Percentiles rank a stretch among this genome's conserved stretches.
These are phyloP conservation scores for Zanthoxylum bungeanum DNA, from an alignment of 345 rosid species.

Conservation along the genomic window DNA sequence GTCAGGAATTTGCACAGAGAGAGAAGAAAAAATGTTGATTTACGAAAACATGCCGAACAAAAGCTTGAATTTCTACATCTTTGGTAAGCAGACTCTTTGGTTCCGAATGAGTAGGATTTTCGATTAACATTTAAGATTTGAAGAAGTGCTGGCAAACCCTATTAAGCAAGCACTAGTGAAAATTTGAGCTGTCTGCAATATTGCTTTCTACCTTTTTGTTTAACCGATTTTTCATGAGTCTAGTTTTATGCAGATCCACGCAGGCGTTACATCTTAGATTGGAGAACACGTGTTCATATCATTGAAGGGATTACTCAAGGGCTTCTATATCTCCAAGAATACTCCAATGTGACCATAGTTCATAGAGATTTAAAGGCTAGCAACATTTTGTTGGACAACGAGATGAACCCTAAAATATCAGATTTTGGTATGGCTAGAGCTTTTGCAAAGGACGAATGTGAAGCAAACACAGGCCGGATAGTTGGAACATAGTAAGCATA, in stretches of 20 bases:
- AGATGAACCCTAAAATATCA: conserved; percentile 42
- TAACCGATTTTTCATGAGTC: not conserved
- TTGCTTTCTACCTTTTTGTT: not conserved
- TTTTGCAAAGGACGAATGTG: conserved; percentile 27
- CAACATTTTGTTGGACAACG: conserved; percentile 40
- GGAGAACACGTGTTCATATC: conserved; percentile 32
- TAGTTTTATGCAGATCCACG: conserved; percentile 25
- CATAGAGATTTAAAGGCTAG: not conserved
- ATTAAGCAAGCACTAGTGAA: not conserved
- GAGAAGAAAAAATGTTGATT: conserved; percentile 26
- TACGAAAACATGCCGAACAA: conserved; percentile 31
- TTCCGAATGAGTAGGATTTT: not conserved
- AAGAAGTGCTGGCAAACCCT: not conserved
- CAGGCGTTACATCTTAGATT: conserved; percentile 17
- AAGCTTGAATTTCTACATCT: conserved; percentile 24
- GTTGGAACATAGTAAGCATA: conserved; percentile 39
- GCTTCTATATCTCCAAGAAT: conserved; percentile 47
- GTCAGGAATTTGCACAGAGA: conserved; percentile 17
- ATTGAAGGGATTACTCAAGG: conserved; percentile 50
- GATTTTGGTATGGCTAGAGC: conserved; percentile 55
- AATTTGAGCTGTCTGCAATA: not conserved
- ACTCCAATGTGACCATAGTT: conserved; percentile 35
- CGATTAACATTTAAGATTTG: not conserved
- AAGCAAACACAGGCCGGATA: conserved; percentile 31
- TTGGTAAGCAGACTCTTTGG: conserved; percentile 6